Evolutionary conservation across 2,329 filamentous ascomycete genomes (phyloP).

Genomic region (Chalara sp.): DNA sequence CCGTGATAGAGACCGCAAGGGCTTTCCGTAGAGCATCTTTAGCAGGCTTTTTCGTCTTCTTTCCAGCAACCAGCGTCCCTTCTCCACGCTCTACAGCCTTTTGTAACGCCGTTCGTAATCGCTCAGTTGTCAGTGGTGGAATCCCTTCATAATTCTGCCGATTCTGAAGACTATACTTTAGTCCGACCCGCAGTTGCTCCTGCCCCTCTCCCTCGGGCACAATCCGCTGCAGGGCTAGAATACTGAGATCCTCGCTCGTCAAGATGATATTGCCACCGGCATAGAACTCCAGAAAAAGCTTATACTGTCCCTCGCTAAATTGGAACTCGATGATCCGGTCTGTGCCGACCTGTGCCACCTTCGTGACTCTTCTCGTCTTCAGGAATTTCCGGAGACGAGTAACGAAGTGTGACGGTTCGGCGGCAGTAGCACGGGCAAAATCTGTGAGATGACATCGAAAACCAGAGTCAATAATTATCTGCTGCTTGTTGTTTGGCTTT

Average conservation of each 20-base stretch:
- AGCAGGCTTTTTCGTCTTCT: slow-evolving; percentile 66
- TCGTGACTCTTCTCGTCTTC: slow-evolving; percentile 77
- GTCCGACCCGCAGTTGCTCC: slow-evolving; percentile 70
- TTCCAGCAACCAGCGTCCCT: slow-evolving; percentile 41
- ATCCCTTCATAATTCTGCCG: slow-evolving; percentile 78
- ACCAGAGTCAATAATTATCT: slow-evolving; percentile 87
- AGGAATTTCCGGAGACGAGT: slow-evolving; percentile 78
- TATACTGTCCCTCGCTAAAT: slow-evolving; percentile 86
- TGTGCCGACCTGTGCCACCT: slow-evolving; percentile 79
- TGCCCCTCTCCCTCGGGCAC: slow-evolving; percentile 72
- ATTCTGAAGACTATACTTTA: slow-evolving; percentile 72
- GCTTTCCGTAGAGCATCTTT: slow-evolving; percentile 74
- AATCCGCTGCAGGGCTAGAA: slow-evolving; percentile 72
- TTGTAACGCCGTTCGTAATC: slow-evolving; percentile 63
- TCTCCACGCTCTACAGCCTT: slow-evolving; percentile 55
- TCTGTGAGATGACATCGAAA: slow-evolving; percentile 93
- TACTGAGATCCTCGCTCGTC: slow-evolving; percentile 77
- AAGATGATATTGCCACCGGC: slow-evolving; percentile 92
- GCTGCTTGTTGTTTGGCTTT: slow-evolving; percentile 81
- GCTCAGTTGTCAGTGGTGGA: slow-evolving; percentile 66
- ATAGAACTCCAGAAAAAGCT: slow-evolving; percentile 91
- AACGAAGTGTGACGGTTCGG: slow-evolving; percentile 80
- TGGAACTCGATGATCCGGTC: slow-evolving; percentile 88
- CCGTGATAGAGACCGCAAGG: slow-evolving; percentile 76
- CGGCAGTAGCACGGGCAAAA: slow-evolving; percentile 80